phyloP scores from a whole-genome alignment of 441 rosid genomes.

The Corymbia calophylla region DNA sequence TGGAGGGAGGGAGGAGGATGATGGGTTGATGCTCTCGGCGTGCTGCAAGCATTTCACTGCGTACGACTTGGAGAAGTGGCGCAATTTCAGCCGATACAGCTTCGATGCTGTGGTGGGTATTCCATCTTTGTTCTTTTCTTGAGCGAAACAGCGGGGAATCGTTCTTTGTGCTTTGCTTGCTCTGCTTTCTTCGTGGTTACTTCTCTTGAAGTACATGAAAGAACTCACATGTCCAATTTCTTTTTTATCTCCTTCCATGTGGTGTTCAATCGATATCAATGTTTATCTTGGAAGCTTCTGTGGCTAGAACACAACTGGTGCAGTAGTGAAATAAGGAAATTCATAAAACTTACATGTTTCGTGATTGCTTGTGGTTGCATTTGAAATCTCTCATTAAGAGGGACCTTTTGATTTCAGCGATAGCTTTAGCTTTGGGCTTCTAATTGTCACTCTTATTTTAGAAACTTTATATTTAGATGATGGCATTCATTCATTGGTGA shows the following conservation, averaged over 20 bases:
- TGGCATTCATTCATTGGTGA: not conserved
- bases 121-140: not conserved
- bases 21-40: slow-evolving; percentile 52
- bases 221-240: not conserved
- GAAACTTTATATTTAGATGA: not conserved
- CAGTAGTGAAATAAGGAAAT: not conserved
- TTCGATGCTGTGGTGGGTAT: slow-evolving; percentile 54
- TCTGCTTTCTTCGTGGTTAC: not conserved
- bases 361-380: not conserved
- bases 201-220: not conserved
- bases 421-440: not conserved
- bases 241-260: not conserved
- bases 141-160: not conserved
- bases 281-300: not conserved
- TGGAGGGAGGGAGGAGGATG: slow-evolving; percentile 16
- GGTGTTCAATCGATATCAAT: not conserved
- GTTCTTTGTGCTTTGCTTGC: not conserved
- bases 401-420: not conserved
- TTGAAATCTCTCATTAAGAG: not conserved
- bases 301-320: not conserved
- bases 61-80: slow-evolving; percentile 68
- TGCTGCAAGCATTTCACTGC: slow-evolving; percentile 74
- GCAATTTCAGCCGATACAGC: slow-evolving; percentile 44
- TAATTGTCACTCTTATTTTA: not conserved
- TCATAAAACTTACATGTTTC: not conserved